Conservation (phyloP, 345 rosid species). For the Populus deltoides region DNA sequence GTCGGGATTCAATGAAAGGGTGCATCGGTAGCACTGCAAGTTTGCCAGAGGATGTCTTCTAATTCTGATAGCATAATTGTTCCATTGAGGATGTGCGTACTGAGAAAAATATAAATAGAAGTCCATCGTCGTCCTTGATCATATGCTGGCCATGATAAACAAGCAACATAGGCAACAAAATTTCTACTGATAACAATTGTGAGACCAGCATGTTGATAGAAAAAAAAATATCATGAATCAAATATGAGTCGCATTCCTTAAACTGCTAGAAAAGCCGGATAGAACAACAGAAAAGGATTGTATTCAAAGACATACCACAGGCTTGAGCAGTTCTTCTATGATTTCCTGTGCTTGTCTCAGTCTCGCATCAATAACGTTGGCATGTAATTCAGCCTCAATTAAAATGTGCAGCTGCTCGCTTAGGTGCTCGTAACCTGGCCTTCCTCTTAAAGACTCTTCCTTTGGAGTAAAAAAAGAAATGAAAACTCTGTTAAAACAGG, state of each 20-base stretch:
- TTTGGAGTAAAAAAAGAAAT: not conserved
- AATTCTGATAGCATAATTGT: not conserved
- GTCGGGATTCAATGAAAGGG: not conserved
- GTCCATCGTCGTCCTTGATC: not conserved
- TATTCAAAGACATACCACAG: slow-evolving; percentile 19
- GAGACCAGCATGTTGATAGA: not conserved
- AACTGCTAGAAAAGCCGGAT: not conserved
- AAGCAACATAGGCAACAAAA: not conserved
- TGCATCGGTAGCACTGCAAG: too few species aligned
- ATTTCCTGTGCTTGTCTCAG: slow-evolving; percentile 29
- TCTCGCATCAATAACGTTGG: slow-evolving; percentile 14
- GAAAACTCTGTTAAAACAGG: not conserved
- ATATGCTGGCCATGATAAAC: not conserved
- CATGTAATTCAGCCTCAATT: slow-evolving; percentile 29
- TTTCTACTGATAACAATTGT: not conserved
- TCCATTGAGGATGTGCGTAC: not conserved
- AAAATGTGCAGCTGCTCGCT: slow-evolving; percentile 27
- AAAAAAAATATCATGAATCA: not conserved
- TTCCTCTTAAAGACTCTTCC: slow-evolving; percentile 28
- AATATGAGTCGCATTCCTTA: not conserved
- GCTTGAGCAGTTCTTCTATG: slow-evolving; percentile 26
- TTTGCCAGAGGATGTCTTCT: not conserved
- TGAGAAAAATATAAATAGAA: not conserved
- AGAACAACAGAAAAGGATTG: not conserved
- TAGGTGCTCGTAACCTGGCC: slow-evolving; percentile 30